Percentiles rank a stretch among this genome's conserved stretches.
Evolutionary conservation across 331 rosid species (phyloP).

Genomic region (Malus hybrid): DNA sequence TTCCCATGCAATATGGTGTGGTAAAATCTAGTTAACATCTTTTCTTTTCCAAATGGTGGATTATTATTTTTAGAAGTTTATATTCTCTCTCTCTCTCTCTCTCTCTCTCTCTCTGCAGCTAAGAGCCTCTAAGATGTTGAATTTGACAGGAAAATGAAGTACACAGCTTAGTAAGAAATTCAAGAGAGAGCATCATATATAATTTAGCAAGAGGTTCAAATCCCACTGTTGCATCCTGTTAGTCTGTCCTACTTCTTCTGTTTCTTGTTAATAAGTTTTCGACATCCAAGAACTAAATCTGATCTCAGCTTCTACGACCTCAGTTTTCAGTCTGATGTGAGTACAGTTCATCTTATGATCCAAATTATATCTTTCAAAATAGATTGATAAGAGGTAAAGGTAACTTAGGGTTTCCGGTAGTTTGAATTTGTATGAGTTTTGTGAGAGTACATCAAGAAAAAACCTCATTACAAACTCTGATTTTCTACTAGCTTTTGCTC

Average conservation of each 20-base stretch:
- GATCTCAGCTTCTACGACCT: background rate
- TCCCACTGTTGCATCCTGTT: background rate
- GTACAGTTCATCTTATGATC: background rate
- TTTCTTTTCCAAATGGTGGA: constrained; percentile 24
- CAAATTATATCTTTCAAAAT: background rate
- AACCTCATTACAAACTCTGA: background rate
- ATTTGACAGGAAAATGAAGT: background rate
- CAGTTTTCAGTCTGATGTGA: background rate
- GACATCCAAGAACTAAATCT: background rate
- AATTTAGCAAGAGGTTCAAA: background rate
- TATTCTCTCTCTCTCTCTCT: background rate
- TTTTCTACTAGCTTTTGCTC: background rate
- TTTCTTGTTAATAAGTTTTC: background rate
- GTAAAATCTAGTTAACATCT: constrained; percentile 35
- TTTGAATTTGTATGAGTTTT: background rate
- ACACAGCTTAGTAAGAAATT: background rate
- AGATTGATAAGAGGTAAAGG: background rate
- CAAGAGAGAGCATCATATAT: background rate
- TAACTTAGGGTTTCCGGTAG: background rate
- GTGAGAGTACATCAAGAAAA: background rate
- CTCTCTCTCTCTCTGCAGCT: background rate
- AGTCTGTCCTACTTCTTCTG: background rate
- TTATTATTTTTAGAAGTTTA: constrained; percentile 6
- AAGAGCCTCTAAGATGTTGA: background rate
- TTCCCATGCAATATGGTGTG: constrained; percentile 18